A percentile compares a stretch with the other conserved stretches of the same genome.
Conservation (phyloP, 169 alveolate genomes). For the Plasmodium cynomolgi region DNA sequence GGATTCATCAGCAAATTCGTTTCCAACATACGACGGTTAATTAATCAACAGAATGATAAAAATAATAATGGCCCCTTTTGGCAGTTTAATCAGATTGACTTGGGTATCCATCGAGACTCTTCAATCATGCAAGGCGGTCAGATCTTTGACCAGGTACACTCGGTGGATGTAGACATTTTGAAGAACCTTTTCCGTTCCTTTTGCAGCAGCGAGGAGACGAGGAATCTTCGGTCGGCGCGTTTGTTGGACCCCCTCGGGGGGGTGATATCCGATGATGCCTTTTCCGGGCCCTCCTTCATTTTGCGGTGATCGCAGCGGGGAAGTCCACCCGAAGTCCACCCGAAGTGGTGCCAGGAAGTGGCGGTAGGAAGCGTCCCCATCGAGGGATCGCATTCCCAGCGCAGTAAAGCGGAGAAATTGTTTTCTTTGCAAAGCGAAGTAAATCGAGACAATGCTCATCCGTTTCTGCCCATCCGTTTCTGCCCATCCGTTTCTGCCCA, state of each 20-base stretch:
- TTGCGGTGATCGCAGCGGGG: not conserved
- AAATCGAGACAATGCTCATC: not conserved
- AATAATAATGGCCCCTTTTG: slow-evolving; percentile 1
- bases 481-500: too few relatives aligned
- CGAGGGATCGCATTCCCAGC: not conserved
- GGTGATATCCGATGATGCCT: slow-evolving; percentile 5
- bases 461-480: not conserved
- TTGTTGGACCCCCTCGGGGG: slow-evolving; percentile 35
- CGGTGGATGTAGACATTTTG: not conserved
- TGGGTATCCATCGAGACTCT: not conserved
- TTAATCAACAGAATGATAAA: slow-evolving; percentile 12
- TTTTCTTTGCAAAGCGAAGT: not conserved
- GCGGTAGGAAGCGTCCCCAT: not conserved
- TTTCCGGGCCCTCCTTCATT: slow-evolving; percentile 6
- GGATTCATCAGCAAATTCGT: slow-evolving; percentile 7
- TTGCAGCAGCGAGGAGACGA: not conserved
- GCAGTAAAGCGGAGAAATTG: not conserved
- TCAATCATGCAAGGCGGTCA: not conserved
- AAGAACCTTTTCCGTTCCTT: slow-evolving; percentile 7
- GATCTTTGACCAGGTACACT: slow-evolving; percentile 23
- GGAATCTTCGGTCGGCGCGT: slow-evolving; percentile 53
- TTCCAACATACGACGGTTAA: slow-evolving; percentile 2
- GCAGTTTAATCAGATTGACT: slow-evolving; percentile 17
- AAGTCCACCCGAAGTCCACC: not conserved
- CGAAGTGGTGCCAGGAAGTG: not conserved